phyloP scores from a whole-genome alignment of 169 alveolate species.

The Plasmodium yoelii region DNA sequence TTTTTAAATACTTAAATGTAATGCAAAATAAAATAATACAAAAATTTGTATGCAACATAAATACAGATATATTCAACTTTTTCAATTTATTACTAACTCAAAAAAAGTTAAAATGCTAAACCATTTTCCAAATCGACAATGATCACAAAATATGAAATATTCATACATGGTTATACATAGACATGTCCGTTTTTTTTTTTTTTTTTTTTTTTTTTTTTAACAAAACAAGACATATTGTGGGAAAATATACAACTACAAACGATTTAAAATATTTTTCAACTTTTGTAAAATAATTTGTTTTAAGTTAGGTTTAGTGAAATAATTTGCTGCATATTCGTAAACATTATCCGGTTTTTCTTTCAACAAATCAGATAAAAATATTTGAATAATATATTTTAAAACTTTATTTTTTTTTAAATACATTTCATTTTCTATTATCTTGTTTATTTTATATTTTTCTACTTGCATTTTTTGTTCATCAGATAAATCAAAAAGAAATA shows the following conservation, averaged over 20 bases:
- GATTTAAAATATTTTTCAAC: conserved; percentile 7
- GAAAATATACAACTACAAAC: not conserved
- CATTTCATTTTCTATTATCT: conserved; percentile 57
- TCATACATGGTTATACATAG: not conserved
- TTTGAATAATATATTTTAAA: conserved; percentile 46
- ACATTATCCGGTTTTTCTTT: conserved; percentile 56
- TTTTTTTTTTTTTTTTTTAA: too few relatives aligned
- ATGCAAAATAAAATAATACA: too few relatives aligned
- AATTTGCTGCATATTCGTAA: conserved; percentile 47
- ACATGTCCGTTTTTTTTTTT: not conserved
- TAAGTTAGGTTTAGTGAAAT: conserved; percentile 46
- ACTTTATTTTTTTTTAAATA: conserved; percentile 63
- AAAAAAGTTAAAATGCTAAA: too few relatives aligned
- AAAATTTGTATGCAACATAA: too few relatives aligned
- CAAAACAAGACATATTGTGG: too few relatives aligned
- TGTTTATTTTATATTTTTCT: conserved; percentile 39
- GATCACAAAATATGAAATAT: not conserved
- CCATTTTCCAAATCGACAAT: too few relatives aligned
- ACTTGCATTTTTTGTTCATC: conserved; percentile 43
- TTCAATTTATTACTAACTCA: too few relatives aligned
- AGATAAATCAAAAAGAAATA: conserved; percentile 23
- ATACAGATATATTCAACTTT: too few relatives aligned
- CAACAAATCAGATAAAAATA: conserved; percentile 40
- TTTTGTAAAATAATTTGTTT: conserved; percentile 7
- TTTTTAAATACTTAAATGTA: too few relatives aligned